phyloP scores from a whole-genome alignment of 2,329 filamentous ascomycete genomes.

The Diaporthe ampelina region DNA sequence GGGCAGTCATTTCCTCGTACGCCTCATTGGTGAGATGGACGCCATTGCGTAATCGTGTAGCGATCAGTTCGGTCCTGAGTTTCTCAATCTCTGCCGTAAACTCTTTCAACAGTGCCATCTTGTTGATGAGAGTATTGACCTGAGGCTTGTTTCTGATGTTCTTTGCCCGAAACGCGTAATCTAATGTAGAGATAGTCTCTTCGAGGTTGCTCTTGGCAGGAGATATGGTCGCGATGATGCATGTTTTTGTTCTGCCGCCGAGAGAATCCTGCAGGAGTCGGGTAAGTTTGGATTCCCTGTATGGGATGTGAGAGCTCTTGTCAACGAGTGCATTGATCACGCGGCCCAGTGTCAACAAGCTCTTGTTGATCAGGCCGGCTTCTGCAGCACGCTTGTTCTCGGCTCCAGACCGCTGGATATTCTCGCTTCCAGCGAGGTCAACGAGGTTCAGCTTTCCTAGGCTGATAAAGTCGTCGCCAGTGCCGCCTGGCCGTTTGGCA shows the following conservation, averaged over 20 bases:
- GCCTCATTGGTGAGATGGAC: constrained; percentile 92
- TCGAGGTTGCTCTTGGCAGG: constrained; percentile 95
- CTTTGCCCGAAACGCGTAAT: constrained; percentile 98
- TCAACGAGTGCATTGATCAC: constrained; percentile 99
- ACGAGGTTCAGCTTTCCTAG: constrained; percentile 96
- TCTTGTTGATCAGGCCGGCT: constrained; percentile 98
- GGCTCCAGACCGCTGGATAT: constrained; percentile 95
- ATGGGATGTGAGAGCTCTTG: constrained; percentile 88
- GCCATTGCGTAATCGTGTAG: constrained; percentile 92
- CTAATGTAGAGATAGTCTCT: constrained; percentile 97
- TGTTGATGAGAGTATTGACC: constrained; percentile 90
- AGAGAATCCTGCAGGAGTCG: constrained; percentile 95
- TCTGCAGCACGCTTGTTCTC: constrained; percentile 98
- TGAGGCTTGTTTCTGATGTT: constrained; percentile 99
- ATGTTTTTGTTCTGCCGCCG: constrained; percentile 95
- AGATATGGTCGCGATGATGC: constrained; percentile 97
- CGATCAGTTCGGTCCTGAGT: constrained; percentile 92
- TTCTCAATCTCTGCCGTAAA: constrained; percentile 95
- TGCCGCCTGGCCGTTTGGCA: constrained; percentile 84
- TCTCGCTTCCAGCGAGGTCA: constrained; percentile 96
- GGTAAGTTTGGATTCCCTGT: constrained; percentile 95
- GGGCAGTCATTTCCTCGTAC: constrained; percentile 91
- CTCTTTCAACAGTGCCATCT: constrained; percentile 91
- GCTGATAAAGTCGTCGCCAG: constrained; percentile 90
- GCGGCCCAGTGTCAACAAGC: constrained; percentile 90